Evolutionary conservation across 2,329 filamentous ascomycete genomes (phyloP).

Genomic region (Penicillium verrucosum): DNA sequence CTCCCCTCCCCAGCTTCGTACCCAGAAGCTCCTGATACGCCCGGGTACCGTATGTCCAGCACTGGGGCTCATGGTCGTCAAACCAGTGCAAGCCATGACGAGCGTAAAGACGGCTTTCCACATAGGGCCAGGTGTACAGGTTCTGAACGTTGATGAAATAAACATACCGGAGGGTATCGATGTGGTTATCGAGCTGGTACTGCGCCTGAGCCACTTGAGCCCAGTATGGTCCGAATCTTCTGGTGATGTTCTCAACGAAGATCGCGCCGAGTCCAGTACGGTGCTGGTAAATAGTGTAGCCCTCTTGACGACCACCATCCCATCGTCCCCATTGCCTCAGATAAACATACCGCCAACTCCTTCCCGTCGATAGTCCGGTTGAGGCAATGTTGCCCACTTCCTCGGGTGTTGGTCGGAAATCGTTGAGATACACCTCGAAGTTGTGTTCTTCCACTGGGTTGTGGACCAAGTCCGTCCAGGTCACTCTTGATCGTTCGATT

Average conservation of each 20-base stretch:
- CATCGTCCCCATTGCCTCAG: neutral
- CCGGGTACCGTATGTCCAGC: neutral
- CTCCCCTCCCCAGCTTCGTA: neutral
- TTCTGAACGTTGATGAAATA: neutral
- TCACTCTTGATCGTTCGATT: neutral
- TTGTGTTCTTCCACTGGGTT: neutral
- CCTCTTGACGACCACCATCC: neutral
- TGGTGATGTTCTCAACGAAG: neutral
- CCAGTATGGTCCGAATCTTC: neutral
- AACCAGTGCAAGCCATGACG: neutral
- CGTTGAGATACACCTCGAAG: neutral
- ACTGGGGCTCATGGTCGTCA: neutral
- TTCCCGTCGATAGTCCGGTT: neutral
- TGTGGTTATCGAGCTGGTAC: neutral
- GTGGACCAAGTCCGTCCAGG: neutral
- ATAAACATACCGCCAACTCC: neutral
- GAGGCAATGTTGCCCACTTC: neutral
- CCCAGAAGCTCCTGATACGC: conserved; percentile 2
- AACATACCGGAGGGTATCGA: neutral
- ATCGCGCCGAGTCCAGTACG: neutral
- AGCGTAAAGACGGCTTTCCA: neutral
- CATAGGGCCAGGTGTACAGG: neutral
- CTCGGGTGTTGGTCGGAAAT: neutral
- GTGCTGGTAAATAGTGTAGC: neutral
- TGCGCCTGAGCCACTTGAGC: neutral